These are phyloP conservation scores for Suillus spraguei DNA, from an alignment of 768 basidiomycete species.

Conservation along the genomic window DNA sequence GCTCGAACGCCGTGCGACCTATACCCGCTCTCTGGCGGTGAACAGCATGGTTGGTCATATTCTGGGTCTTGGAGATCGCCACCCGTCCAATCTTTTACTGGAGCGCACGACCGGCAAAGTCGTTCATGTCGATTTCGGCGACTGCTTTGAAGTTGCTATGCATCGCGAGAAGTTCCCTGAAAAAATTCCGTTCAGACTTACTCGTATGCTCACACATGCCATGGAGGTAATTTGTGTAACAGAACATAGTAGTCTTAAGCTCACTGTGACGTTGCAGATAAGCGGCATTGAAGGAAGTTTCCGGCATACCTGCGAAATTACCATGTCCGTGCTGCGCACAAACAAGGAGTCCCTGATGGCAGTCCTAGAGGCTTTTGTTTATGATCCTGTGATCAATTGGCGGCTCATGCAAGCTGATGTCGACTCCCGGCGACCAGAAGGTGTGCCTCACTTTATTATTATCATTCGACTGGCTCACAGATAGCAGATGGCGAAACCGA, in stretches of 20 bases:
- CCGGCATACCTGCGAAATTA: slow-evolving; percentile 92
- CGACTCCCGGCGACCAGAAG: slow-evolving; percentile 70
- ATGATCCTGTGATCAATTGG: slow-evolving; percentile 98
- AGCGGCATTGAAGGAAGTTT: slow-evolving; percentile 99
- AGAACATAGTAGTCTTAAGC: slow-evolving; percentile 3
- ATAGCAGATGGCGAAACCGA: slow-evolving; percentile 45
- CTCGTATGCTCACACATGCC: slow-evolving; percentile 97
- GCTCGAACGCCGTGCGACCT: slow-evolving; percentile 94
- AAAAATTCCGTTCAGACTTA: slow-evolving; percentile 96
- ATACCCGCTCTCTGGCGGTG: slow-evolving; percentile 93
- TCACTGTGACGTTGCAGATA: slow-evolving; percentile 56
- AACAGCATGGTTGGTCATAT: slow-evolving; percentile 99
- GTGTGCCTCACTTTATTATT: slow-evolving; percentile 37
- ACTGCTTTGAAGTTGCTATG: slow-evolving; percentile 99
- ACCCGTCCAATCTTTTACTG: slow-evolving; percentile 93
- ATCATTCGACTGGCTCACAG: slow-evolving; percentile 8
- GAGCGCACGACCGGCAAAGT: slow-evolving; percentile 92
- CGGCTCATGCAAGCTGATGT: slow-evolving; percentile 85
- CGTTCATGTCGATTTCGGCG: slow-evolving; percentile 96
- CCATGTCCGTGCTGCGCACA: slow-evolving; percentile 95
- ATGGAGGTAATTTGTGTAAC: slow-evolving; percentile 75
- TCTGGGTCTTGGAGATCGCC: slow-evolving; percentile 94
- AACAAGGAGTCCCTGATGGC: slow-evolving; percentile 99
- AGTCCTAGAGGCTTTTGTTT: slow-evolving; percentile 97
- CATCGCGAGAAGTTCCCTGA: slow-evolving; percentile 99